Evolutionary conservation across 192 early-diverging fungal species (phyloP), one percentile per base, ranked within the genome.

Genomic region (Backusella mclennaniae): DNA sequence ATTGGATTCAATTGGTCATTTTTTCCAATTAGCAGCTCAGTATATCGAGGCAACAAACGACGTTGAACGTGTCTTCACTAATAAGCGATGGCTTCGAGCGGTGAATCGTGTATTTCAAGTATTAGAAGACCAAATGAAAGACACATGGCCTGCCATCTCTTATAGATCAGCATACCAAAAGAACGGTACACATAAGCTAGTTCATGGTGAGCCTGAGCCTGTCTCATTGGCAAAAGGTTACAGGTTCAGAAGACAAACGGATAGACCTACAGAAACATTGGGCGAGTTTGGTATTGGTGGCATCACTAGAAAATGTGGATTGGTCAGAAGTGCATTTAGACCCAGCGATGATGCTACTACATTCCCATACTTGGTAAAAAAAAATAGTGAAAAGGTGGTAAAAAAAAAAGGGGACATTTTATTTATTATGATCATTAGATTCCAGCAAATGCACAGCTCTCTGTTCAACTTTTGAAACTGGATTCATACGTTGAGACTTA

Each of bases 1-100:
- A 73, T 77, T 93, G 38, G 92, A 93, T 84, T 91, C 90, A 35
- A 79, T 91, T 42, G 86, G 84, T 1, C 85, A 91, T 39, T 93
- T 92, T 49, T 80, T 93, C 42, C 85, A 91, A 71, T 56, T 92
- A 9, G 76, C 87, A 4, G 80, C 82, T 31, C 46, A 77, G 15
- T 92, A 87, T 72, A 89, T 87, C 69, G 67, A 76, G 9, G 71
- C 84, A 4, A 89, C 90, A 11, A 70, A 74, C 19, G 85, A 89
- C 35, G 66, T 38, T 46, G 69, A 77, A 17, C 66, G 75, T 23
- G 77, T 89, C 38, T 71, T 89, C n/a, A 67, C 70, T 44, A 67
- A 77, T 17, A 31, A 66, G 67, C 53, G 81, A 21, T 92, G 89
- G 89, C 59, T 78, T 26, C 52, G 77, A 5, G 88, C 90, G 2